A percentile compares a stretch with the other conserved stretches of the same genome.
Conservation (phyloP, 768 basidiomycete genomes). For the Dioszegia crocea region DNA sequence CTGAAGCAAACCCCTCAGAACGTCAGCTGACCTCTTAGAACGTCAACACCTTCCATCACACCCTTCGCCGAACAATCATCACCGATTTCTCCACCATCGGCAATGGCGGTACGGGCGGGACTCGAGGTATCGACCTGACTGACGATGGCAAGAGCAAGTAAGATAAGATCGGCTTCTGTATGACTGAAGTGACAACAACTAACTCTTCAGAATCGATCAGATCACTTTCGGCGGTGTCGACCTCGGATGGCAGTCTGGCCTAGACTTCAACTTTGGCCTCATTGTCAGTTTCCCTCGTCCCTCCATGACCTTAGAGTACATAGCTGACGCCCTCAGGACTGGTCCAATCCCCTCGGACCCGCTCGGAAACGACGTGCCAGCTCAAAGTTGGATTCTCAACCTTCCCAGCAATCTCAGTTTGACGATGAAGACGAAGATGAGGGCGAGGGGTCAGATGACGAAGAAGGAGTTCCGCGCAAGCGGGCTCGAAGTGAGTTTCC, state of each 20-base stretch:
- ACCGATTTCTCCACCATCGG: constrained; percentile 59
- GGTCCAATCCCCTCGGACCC: constrained; percentile 23
- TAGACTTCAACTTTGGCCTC: constrained; percentile 19
- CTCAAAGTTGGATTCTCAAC: constrained; percentile 24
- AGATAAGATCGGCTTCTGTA: too few relatives aligned
- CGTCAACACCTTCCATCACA: constrained; percentile 69
- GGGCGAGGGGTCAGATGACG: constrained; percentile 14
- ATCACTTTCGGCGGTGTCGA: constrained; percentile 32
- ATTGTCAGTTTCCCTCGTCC: constrained; percentile 20
- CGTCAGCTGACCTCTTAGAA: too few relatives aligned
- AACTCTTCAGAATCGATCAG: constrained; percentile 26
- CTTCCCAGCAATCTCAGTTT: constrained; percentile 11
- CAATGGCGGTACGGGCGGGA: constrained; percentile 52
- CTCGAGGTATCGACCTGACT: constrained; percentile 58
- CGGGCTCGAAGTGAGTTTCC: background rate
- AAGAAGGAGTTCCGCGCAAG: constrained; percentile 6
- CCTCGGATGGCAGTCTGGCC: constrained; percentile 11
- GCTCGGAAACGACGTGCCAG: constrained; percentile 19
- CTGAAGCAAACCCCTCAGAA: constrained; percentile 48
- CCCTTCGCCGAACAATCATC: constrained; percentile 70
- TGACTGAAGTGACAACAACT: background rate
- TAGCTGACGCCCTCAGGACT: constrained; percentile 22
- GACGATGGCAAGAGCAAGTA: constrained; percentile 37
- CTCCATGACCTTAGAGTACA: too few relatives aligned
- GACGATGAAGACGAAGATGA: constrained; percentile 20